Conservation (phyloP, 2,329 filamentous ascomycete species). For the Ophiostoma pallidulum region DNA sequence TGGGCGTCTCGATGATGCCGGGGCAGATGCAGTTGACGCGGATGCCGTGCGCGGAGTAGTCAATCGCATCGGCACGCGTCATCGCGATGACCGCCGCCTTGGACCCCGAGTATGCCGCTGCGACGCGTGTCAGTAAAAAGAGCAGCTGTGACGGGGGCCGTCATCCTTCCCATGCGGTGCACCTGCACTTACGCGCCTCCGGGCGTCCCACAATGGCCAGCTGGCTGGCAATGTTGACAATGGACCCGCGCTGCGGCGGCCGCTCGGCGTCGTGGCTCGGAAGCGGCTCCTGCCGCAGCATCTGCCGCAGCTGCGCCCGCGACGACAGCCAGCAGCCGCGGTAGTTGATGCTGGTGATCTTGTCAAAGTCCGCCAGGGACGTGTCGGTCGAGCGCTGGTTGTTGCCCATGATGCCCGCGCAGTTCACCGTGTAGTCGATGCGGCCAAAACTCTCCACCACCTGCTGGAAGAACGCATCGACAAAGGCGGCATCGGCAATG, state of each 20-base stretch:
- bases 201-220: too few relatives aligned
- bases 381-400: background rate
- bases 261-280: background rate
- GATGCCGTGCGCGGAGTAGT: background rate
- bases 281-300: background rate
- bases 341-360: background rate
- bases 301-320: background rate
- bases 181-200: too few relatives aligned
- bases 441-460: background rate
- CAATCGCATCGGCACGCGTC: background rate
- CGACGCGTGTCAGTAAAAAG: too few relatives aligned
- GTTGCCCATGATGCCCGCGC: background rate
- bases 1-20: background rate
- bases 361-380: background rate
- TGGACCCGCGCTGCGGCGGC: background rate
- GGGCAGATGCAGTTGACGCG: constrained; percentile 1
- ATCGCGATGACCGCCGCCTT: background rate
- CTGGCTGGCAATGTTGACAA: too few relatives aligned
- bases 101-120: background rate
- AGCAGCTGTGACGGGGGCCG: too few relatives aligned
- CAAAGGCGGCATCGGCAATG: too few relatives aligned
- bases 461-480: too few relatives aligned
- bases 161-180: too few relatives aligned
- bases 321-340: background rate
- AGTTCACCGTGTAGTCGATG: background rate